These are phyloP conservation scores for Microthyrium microscopicum DNA, from an alignment of 2,329 filamentous ascomycete genomes.

Conservation along the genomic window DNA sequence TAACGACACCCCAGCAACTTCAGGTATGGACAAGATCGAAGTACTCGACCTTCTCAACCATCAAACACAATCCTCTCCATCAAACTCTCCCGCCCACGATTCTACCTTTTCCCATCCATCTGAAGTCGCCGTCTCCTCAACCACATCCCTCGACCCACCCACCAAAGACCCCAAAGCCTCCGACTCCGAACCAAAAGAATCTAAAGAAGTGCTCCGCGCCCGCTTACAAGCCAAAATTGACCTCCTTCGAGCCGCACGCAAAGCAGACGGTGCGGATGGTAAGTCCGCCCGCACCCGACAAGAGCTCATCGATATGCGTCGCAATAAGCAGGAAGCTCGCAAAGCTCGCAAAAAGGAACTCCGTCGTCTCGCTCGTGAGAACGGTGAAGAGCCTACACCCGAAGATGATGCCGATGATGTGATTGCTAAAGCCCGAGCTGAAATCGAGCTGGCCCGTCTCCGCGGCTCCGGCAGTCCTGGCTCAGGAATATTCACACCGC, in stretches of 20 bases:
- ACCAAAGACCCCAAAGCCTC: conserved; percentile 5
- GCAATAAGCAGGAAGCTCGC: conserved; percentile 72
- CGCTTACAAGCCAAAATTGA: conserved; percentile 73
- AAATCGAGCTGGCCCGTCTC: conserved; percentile 37
- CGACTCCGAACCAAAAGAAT: conserved; percentile 10
- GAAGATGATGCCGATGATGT: too few relatives aligned
- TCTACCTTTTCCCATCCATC: conserved; percentile 22
- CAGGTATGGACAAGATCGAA: conserved; percentile 10
- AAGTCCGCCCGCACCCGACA: conserved; percentile 69
- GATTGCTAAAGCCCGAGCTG: conserved; percentile 40
- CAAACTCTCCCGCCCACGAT: conserved; percentile 20
- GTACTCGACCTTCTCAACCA: conserved; percentile 10
- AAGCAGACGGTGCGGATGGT: conserved; percentile 71
- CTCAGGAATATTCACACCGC: conserved; percentile 8
- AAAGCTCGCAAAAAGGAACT: conserved; percentile 81
- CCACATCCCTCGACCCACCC: conserved; percentile 27
- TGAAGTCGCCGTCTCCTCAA: conserved; percentile 27
- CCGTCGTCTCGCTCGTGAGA: conserved; percentile 57
- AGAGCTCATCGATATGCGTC: conserved; percentile 77
- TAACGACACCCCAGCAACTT: conserved; percentile 4
- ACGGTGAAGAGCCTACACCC: conserved; percentile 34
- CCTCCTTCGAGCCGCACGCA: conserved; percentile 66
- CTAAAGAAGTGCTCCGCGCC: conserved; percentile 49
- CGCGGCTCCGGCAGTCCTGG: conserved; percentile 30
- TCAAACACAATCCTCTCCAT: conserved; percentile 17